Percentiles rank a stretch among this genome's conserved stretches.
Conservation (phyloP, 768 basidiomycete genomes). For the Austroboletus festivus region DNA sequence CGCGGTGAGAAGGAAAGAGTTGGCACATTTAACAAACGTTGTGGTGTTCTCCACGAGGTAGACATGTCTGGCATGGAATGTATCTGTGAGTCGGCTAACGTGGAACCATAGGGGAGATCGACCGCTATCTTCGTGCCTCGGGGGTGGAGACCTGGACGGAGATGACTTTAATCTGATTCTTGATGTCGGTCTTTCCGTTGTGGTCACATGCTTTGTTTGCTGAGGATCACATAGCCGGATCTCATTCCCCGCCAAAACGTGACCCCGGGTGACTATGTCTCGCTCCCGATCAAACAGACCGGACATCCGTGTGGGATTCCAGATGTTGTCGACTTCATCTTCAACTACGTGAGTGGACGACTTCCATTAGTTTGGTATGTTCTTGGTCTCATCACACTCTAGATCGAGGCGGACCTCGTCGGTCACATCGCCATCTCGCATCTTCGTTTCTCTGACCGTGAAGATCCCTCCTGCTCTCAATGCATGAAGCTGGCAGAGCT, state of each 20-base stretch:
- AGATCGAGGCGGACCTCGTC: constrained; percentile 39
- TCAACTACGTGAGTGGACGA: constrained; percentile 40
- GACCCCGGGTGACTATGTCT: constrained; percentile 39
- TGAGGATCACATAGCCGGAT: constrained; percentile 22
- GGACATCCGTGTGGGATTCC: constrained; percentile 32
- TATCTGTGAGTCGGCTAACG: constrained; percentile 5
- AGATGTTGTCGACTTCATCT: constrained; percentile 48
- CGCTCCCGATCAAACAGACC: constrained; percentile 35
- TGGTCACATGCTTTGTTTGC: constrained; percentile 6
- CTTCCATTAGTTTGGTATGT: neutral
- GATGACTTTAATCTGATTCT: constrained; percentile 50
- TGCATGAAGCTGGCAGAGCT: constrained; percentile 43
- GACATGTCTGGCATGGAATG: neutral
- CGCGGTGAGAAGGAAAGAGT: constrained; percentile 40
- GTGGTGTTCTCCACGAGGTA: constrained; percentile 52
- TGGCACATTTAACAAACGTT: constrained; percentile 41
- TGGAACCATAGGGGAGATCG: constrained; percentile 36
- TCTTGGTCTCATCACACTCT: neutral
- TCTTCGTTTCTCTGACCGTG: constrained; percentile 42
- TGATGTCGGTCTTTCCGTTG: constrained; percentile 30
- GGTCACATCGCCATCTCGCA: constrained; percentile 42
- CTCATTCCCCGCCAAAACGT: constrained; percentile 25
- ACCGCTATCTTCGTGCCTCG: constrained; percentile 45
- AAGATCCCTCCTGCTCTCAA: constrained; percentile 31
- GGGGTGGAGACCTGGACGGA: constrained; percentile 54